Percentiles rank a stretch among this genome's conserved stretches.
These are phyloP conservation scores for Dictyostelium capitatum DNA, from an alignment of 78 protist species.

Conservation along the genomic window DNA sequence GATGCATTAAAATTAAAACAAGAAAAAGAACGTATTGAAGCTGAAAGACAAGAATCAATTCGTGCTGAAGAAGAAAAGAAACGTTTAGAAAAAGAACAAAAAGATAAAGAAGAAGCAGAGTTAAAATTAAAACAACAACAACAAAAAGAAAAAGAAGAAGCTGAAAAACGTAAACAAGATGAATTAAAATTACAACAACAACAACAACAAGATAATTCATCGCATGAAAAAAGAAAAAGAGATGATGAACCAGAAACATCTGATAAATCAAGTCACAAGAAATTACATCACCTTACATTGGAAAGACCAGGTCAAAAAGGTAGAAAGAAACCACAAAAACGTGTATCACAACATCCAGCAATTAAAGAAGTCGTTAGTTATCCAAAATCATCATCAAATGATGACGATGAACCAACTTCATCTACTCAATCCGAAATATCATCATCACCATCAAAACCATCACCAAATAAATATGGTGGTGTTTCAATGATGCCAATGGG, in stretches of 20 bases:
- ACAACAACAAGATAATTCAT: background rate
- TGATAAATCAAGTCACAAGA: background rate
- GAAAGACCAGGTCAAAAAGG: conserved; percentile 69
- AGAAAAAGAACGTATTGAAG: background rate
- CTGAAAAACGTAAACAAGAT: too few relatives aligned
- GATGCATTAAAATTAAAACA: background rate
- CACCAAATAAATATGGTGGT: conserved; percentile 28
- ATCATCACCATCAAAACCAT: conserved; percentile 5
- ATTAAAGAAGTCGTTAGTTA: conserved; percentile 40
- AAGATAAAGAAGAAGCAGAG: too few relatives aligned
- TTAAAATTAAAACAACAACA: too few relatives aligned
- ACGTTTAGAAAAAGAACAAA: background rate
- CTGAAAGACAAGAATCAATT: background rate
- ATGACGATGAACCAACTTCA: background rate
- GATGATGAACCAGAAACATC: background rate
- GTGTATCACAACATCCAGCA: conserved; percentile 56
- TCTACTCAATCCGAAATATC: background rate
- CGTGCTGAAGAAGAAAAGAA: conserved; percentile 16
- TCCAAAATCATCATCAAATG: background rate
- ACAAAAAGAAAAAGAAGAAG: conserved; percentile 16
- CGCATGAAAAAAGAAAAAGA: conserved; percentile 18
- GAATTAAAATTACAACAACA: background rate
- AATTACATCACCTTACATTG: conserved; percentile 31
- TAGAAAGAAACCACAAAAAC: conserved; percentile 59
- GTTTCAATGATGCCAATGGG: conserved; percentile 30